These are phyloP conservation scores for Claviceps africana DNA, from an alignment of 2,329 filamentous ascomycete species.

Conservation along the genomic window DNA sequence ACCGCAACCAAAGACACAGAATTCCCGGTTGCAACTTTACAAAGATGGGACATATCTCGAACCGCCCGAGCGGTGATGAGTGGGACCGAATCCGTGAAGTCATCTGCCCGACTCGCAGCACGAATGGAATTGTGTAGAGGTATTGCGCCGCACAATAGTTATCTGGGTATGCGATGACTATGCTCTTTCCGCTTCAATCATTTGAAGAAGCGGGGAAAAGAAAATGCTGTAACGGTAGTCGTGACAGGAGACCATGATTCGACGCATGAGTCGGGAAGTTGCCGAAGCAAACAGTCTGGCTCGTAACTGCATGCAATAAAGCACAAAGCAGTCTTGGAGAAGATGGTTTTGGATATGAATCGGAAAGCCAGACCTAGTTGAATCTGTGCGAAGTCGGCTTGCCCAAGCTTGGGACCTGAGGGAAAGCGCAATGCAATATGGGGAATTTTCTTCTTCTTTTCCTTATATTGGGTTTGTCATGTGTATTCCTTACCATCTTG, in stretches of 20 bases:
- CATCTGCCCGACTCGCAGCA: background rate
- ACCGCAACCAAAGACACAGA: background rate
- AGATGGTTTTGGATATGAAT: background rate
- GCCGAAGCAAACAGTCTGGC: background rate
- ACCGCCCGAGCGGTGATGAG: background rate
- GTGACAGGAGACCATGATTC: background rate
- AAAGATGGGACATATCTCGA: conserved; percentile 1
- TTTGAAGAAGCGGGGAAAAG: background rate
- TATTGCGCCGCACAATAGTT: background rate
- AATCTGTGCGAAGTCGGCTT: background rate
- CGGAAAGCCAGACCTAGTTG: background rate
- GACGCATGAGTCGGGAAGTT: background rate
- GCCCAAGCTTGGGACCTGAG: background rate
- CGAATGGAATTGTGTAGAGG: background rate
- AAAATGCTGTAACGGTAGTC: background rate
- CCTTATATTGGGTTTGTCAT: background rate
- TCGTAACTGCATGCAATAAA: background rate
- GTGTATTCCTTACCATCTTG: conserved; percentile 7
- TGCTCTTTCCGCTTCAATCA: background rate
- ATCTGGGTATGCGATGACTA: background rate
- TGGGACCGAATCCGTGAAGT: background rate
- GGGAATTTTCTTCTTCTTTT: background rate
- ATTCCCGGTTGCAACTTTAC: background rate
- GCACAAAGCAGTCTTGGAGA: background rate
- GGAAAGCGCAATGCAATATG: conserved; percentile 3